Conservation (phyloP, 1,284 basidiomycete genomes). For the Ganoderma multipileum region DNA sequence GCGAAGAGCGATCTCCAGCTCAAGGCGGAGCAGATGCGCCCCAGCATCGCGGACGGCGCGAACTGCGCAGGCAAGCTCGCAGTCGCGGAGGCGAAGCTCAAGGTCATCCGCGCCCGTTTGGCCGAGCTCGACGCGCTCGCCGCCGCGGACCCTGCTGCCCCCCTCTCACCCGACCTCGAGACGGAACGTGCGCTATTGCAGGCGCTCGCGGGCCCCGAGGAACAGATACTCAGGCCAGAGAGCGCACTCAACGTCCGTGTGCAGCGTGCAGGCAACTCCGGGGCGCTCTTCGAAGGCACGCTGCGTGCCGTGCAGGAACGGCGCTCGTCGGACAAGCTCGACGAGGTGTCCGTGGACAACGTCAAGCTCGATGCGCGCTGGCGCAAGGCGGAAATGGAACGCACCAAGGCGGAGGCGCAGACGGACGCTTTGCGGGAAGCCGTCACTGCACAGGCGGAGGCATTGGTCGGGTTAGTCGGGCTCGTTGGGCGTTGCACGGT, state of each 20-base stretch:
- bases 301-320: constrained; percentile 83
- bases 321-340: constrained; percentile 74
- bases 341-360: constrained; percentile 74
- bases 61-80: constrained; percentile 76
- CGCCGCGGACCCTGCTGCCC: constrained; percentile 43
- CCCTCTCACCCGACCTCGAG: constrained; percentile 65
- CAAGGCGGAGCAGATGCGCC: constrained; percentile 72
- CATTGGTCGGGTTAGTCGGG: constrained; percentile 75
- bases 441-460: constrained; percentile 69
- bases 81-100: constrained; percentile 77
- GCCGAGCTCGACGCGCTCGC: constrained; percentile 63
- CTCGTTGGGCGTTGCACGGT: constrained; percentile 84
- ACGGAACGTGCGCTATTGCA: constrained; percentile 78
- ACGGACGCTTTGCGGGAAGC: constrained; percentile 71
- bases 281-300: constrained; percentile 83
- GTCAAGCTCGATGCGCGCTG: constrained; percentile 76
- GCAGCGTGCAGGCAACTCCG: constrained; percentile 76
- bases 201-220: constrained; percentile 75
- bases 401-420: constrained; percentile 72
- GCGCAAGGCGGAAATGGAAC: constrained; percentile 78
- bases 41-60: constrained; percentile 81
- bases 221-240: constrained; percentile 66
- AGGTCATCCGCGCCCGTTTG: constrained; percentile 71
- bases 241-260: constrained; percentile 68
- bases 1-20: constrained; percentile 73